Percentiles rank a stretch among this genome's conserved stretches.
phyloP scores from a whole-genome alignment of 2,329 filamentous ascomycete genomes.

The Fusarium fujikuroi region DNA sequence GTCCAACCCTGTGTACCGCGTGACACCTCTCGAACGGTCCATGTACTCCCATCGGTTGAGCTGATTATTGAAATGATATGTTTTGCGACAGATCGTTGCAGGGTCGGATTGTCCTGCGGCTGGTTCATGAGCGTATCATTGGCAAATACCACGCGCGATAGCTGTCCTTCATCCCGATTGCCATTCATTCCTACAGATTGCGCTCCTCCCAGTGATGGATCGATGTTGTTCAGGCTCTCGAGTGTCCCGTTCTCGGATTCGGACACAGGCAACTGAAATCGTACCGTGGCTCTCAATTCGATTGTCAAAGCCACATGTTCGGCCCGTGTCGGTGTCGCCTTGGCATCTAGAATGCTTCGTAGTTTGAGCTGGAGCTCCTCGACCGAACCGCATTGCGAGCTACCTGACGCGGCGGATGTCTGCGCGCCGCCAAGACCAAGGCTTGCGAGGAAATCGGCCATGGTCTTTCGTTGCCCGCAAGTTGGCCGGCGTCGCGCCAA shows the following conservation, averaged over 20 bases:
- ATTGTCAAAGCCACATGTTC: conserved; percentile 61
- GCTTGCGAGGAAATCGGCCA: conserved; percentile 54
- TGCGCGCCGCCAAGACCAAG: conserved; percentile 48
- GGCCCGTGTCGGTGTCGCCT: conserved; percentile 59
- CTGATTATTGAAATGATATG: conserved; percentile 58
- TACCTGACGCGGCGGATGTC: conserved; percentile 31
- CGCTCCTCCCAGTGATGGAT: conserved; percentile 49
- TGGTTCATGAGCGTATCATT: conserved; percentile 61
- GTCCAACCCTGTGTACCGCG: conserved; percentile 61
- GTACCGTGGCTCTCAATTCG: conserved; percentile 57
- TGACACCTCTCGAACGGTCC: conserved; percentile 59
- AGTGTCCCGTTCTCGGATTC: conserved; percentile 51
- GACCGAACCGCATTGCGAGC: conserved; percentile 47
- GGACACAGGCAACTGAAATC: conserved; percentile 55
- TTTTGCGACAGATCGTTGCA: conserved; percentile 62
- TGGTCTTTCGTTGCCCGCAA: conserved; percentile 25
- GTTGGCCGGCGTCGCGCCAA: conserved; percentile 16
- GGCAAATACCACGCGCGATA: conserved; percentile 54
- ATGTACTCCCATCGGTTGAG: conserved; percentile 59
- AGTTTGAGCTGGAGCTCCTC: conserved; percentile 62
- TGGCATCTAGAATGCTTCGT: conserved; percentile 53
- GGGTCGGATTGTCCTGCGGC: conserved; percentile 57
- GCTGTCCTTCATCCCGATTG: conserved; percentile 28
- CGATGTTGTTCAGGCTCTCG: conserved; percentile 48
- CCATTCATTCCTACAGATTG: conserved; percentile 27